Conservation (phyloP, 257 asterid species). For the Lantana camara region DNA sequence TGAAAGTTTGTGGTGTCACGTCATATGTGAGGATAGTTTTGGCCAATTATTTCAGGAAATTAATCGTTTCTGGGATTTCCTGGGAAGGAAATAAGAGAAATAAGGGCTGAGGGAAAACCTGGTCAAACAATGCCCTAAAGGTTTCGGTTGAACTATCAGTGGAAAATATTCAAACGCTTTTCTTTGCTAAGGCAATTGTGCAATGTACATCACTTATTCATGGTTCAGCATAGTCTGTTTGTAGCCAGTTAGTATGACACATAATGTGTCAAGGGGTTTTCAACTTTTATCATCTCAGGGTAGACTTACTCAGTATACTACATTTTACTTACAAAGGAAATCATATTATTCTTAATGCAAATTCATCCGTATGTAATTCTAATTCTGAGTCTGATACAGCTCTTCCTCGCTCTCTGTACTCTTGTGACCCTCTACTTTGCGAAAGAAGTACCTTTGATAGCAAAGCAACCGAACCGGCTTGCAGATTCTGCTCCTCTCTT, state of each 20-base stretch:
- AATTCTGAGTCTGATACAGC: conserved; percentile 48
- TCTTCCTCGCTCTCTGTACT: conserved; percentile 74
- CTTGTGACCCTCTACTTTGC: conserved; percentile 92
- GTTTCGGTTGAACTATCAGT: background rate
- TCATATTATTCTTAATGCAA: conserved; percentile 4
- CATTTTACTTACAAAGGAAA: background rate
- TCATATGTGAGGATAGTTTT: background rate
- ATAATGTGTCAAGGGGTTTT: conserved; percentile 1
- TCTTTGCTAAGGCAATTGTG: conserved; percentile 16
- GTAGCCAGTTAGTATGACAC: conserved; percentile 18
- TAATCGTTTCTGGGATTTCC: background rate
- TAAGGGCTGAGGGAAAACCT: background rate
- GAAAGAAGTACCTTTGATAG: conserved; percentile 73
- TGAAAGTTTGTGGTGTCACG: too few relatives aligned
- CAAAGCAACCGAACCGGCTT: conserved; percentile 47
- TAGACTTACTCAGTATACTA: conserved; percentile 15
- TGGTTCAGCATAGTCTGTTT: background rate
- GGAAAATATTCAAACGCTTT: background rate
- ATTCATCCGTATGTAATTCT: conserved; percentile 26
- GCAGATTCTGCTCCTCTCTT: conserved; percentile 95
- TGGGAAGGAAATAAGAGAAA: background rate
- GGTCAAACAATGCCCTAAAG: background rate
- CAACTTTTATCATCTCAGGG: conserved; percentile 2
- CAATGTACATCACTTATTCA: conserved; percentile 7
- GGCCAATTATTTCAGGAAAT: background rate